Evolutionary conservation across 768 basidiomycete genomes (phyloP), one percentile per base, ranked within the genome.

Genomic region (Boletus sp.): DNA sequence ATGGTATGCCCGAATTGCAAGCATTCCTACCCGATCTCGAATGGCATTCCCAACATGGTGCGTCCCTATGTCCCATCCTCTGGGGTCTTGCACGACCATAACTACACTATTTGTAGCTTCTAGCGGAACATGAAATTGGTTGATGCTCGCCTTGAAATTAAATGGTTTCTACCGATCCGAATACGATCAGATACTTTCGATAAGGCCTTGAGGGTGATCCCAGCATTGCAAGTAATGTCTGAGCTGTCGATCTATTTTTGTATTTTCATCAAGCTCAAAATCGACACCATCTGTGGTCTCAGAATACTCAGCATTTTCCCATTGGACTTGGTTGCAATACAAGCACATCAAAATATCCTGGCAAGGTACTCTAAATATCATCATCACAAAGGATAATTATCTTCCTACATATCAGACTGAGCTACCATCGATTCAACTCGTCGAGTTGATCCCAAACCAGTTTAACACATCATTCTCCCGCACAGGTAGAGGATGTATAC

Each of bases 21-120:
- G 20, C 96, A 98, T 64, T 78, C 85, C 17, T 98, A 97, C 67
- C 86, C 87, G 28, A 92, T 99, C 65, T 87, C 85, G 47, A 95
- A 88, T 68, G 95, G 95, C 12, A 98, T 99, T 60, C 94, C 96
- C 7, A 98, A 98, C 78, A 98, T 98, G 96, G 96, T 95, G 60
- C 61, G 64, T 48, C n/a, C 7, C n/a, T 5, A 3, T 37, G 8
- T 77, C 44, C 17, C 44, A 37, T 40, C 28, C 8, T 40, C 24
- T 20, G 17, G 42, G 11, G 29, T 44, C 3, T 14, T 47, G 20
- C 33, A 56, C 40, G 45, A 24, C 51, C 47, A 41, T 55, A 37
- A 57, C 48, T 29, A n/a, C 41, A 59, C 35, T 40, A 30, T 55
- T 33, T 42, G 12, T 66, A 95, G 95, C 79, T 98, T 12, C 76